Percentiles rank a stretch among this genome's conserved stretches.
Conservation (phyloP, 148 eudicot genomes). For the Pharnaceum exiguum region DNA sequence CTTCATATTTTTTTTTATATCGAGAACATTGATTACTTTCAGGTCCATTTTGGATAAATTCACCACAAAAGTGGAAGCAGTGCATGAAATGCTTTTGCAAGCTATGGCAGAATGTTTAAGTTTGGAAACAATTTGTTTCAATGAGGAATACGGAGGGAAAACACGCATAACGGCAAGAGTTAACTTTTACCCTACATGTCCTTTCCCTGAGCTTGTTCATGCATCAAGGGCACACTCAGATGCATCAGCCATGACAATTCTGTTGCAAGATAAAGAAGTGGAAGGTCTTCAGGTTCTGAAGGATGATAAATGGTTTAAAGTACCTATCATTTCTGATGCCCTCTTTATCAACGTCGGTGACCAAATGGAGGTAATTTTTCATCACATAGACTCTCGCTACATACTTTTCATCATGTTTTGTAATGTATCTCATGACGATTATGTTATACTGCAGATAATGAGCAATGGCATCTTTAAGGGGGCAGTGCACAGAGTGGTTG, state of each 20-base stretch:
- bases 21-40: neutral
- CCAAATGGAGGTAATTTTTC: constrained; percentile 28
- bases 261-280: constrained; percentile 32
- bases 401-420: too few relatives aligned
- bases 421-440: too few relatives aligned
- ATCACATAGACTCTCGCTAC: neutral
- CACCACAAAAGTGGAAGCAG: constrained; percentile 3
- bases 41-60: constrained; percentile 26
- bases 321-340: constrained; percentile 29
- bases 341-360: constrained; percentile 31
- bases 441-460: constrained; percentile 39
- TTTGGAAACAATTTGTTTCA: constrained; percentile 31
- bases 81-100: constrained; percentile 23
- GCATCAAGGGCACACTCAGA: constrained; percentile 47
- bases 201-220: constrained; percentile 23
- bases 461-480: constrained; percentile 31
- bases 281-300: constrained; percentile 39
- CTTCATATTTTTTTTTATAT: neutral
- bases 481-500: constrained; percentile 31
- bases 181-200: constrained; percentile 40
- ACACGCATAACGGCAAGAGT: constrained; percentile 17
- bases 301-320: constrained; percentile 31
- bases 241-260: constrained; percentile 31
- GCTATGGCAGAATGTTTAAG: constrained; percentile 31
- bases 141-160: constrained; percentile 27